phyloP scores from a whole-genome alignment of 768 basidiomycete species.

The Suillus placidus region DNA sequence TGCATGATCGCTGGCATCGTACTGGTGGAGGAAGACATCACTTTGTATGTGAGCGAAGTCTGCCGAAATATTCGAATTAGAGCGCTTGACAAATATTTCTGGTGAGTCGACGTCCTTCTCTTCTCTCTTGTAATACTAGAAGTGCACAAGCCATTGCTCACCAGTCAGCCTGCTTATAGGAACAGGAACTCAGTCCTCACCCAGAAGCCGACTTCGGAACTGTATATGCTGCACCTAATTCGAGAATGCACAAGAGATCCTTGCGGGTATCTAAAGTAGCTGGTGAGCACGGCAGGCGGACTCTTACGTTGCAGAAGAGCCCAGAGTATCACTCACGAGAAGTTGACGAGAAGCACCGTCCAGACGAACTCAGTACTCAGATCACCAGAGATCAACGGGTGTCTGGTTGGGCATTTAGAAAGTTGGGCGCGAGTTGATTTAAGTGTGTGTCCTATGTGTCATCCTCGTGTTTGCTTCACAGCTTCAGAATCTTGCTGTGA shows the following conservation, averaged over 20 bases:
- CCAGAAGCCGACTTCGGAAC: background rate
- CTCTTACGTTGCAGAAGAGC: background rate
- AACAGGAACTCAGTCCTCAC: background rate
- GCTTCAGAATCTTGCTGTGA: background rate
- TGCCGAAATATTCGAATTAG: too few species aligned
- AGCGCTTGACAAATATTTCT: background rate
- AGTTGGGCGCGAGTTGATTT: too few species aligned
- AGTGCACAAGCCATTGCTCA: background rate
- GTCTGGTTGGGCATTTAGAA: too few species aligned
- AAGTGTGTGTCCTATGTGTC: background rate
- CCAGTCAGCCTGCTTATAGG: background rate
- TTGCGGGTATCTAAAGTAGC: background rate
- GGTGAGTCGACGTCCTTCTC: background rate
- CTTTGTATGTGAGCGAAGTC: too few species aligned
- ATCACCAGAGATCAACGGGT: background rate
- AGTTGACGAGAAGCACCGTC: too few species aligned
- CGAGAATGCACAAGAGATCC: background rate
- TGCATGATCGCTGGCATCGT: too few species aligned
- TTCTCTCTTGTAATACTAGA: background rate
- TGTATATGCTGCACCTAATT: background rate
- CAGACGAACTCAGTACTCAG: background rate
- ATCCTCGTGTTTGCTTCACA: background rate
- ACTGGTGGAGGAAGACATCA: background rate
- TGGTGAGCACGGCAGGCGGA: background rate
- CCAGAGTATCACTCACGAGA: background rate